Evolutionary conservation across 108 stramenopile species (phyloP).

Genomic region (Cyclotella sp.): DNA sequence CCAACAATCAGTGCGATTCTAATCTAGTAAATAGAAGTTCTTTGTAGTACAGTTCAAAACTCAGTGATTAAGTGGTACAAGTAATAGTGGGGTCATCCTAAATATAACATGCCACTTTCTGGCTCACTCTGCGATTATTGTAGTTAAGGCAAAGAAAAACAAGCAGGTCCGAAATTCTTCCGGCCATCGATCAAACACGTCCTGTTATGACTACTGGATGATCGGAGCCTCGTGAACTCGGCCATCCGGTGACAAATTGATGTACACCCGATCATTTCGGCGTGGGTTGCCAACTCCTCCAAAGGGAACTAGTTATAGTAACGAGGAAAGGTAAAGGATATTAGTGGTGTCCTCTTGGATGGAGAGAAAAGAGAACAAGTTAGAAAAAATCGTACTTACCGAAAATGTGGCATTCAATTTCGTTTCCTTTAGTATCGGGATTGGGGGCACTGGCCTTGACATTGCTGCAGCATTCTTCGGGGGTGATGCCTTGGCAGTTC

Average conservation of each 20-base stretch:
- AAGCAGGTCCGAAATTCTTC: too few species aligned
- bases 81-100: too few species aligned
- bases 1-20: too few species aligned
- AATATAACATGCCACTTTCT: neutral
- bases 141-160: too few species aligned
- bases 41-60: too few species aligned
- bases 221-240: slow-evolving; percentile 36
- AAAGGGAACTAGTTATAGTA: slow-evolving; percentile 41
- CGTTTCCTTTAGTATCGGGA: slow-evolving; percentile 26
- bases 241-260: slow-evolving; percentile 37
- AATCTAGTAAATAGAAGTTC: too few species aligned
- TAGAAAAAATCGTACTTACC: neutral
- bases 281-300: slow-evolving; percentile 34
- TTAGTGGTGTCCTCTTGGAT: too few species aligned
- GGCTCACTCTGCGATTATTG: too few species aligned
- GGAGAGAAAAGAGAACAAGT: too few species aligned
- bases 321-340: too few species aligned
- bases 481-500: slow-evolving; percentile 26
- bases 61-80: too few species aligned
- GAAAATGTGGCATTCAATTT: slow-evolving; percentile 48
- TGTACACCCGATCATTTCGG: slow-evolving; percentile 26
- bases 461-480: slow-evolving; percentile 29
- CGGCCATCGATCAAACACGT: too few species aligned
- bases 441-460: slow-evolving; percentile 27
- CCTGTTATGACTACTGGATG: slow-evolving; percentile 13